Base-by-base conservation (phyloP, 208 protist genomes). In the Crithidia sp. region DNA sequence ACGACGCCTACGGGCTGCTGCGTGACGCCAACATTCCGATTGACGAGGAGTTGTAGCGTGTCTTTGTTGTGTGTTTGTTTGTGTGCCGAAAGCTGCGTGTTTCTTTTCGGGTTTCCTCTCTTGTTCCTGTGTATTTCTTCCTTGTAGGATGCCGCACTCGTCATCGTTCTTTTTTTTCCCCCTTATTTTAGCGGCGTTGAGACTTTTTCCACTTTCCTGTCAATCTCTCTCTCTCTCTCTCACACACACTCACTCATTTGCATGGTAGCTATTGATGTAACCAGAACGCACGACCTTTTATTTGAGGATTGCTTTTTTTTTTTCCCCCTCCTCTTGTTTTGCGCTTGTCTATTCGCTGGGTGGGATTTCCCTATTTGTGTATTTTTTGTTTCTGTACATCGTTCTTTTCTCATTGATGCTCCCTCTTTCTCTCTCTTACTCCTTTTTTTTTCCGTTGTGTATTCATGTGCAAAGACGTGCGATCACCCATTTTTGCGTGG, bases 1-100 rank as follows among this genome's bases (percentile, higher is more conserved):
- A 64, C 6, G 83, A 84, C 59, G 82, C 82, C 45, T 81, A 82
- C 63, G 73, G 84, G 36, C 78, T 89, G 65, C 78, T 94, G 54
- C 53, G 76, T 7, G 81, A 89, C 3, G 85, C 83, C 7, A 66
- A 76, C 62, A 82, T 88, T 41, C 55, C 13, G 6, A 53, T 62
- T 12, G 64, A 77, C 4, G 64, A 72, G 14, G 75, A 77, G 14
- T 28, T 81, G 59, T 77, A n/a, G 7, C 10, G 12, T 6, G 28
- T 6, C 36, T 64, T 0, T 28, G 28, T 0, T 28, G 28, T 28
- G 28, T 28, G 28, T 28, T 28, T 28, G 28, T 28, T 28, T 28
- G 28, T 28, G 28, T 28, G 28, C 28, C 28, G 28, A 28, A 28
- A 2, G 28, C 28, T 28, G 7, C 14, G 41, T 49, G 5, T 5